phyloP scores from a whole-genome alignment of 208 protist species.

The Naegleria gruberi region DNA sequence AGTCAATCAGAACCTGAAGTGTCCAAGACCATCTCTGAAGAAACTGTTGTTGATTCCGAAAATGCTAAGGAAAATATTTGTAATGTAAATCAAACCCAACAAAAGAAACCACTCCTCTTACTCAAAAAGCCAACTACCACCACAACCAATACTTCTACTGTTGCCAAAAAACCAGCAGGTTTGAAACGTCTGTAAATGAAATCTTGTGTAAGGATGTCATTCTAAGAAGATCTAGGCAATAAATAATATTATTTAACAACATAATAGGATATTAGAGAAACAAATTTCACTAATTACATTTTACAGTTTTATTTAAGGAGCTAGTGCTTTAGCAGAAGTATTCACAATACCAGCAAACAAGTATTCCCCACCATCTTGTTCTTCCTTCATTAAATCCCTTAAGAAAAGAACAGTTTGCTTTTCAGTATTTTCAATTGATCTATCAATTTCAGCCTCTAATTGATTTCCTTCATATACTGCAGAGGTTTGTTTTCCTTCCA shows the following conservation, averaged over 20 bases:
- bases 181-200: not conserved
- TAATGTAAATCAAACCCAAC: not conserved
- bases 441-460: not conserved
- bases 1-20: not conserved
- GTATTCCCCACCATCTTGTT: not conserved
- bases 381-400: not conserved
- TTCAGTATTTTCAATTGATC: not conserved
- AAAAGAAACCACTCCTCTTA: not conserved
- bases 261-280: no score
- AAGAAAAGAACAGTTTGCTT: not conserved
- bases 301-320: no score
- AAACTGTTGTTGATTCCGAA: not conserved
- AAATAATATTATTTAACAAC: no score
- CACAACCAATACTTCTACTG: not conserved
- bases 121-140: not conserved
- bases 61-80: not conserved
- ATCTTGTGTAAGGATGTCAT: not conserved
- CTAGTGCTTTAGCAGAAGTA: no score
- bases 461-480: no score
- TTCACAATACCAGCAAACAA: not conserved
- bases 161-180: not conserved
- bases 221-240: no score
- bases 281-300: no score
- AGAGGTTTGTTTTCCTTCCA: not conserved
- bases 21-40: not conserved